Evolutionary conservation across 2,329 filamentous ascomycete genomes (phyloP), one percentile per base, ranked within the genome.

Genomic region (Pochonia chlamydosporia): DNA sequence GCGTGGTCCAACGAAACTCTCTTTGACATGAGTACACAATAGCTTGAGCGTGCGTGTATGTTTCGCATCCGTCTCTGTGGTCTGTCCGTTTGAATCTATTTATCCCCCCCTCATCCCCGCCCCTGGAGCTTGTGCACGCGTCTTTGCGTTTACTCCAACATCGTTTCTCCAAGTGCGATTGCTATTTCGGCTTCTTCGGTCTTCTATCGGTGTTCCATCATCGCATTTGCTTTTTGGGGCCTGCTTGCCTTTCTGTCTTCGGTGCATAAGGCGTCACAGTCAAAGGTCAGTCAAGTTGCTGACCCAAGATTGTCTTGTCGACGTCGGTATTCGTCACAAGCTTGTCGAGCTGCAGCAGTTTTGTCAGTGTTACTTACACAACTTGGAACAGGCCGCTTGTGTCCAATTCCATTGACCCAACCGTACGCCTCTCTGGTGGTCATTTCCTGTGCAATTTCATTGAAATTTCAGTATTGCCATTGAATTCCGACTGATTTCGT

Each of bases 111-210:
- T 21, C 40, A 11, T 16, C 33, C 21, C 10, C 30, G 21, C 21
- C 21, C 40, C 35, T 4, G 20, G 9, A 39, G 35, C 35, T 23
- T 39, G 35, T 39, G 35, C 35, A n/a, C 21, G 33, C 24, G 28
- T 30, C 21, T 28, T 13, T 33, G 14, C 5, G 1, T 28, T 13
- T 43, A 31, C 21, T 36, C 40, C 16, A 24, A 4, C 14, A 30
- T 28, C 31, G 16, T 20, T 30, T 33, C 18, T 26, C 16, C 35
- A 39, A 36, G 18, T 36, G 24, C 46, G 6, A 20, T 43, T 43
- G 26, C 20, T 40, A 2, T 28, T 30, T 40, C 40, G 46, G 46
- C 40, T 44, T 43, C 24, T 48, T 48, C 46, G 46, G 46, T 37
- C 20, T 37, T 40, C n/a, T 36, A 33, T 48, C 46, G 33, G 46